Base-by-base conservation (phyloP, 1,284 basidiomycete species). In the Cystobasidium slooffiae region DNA sequence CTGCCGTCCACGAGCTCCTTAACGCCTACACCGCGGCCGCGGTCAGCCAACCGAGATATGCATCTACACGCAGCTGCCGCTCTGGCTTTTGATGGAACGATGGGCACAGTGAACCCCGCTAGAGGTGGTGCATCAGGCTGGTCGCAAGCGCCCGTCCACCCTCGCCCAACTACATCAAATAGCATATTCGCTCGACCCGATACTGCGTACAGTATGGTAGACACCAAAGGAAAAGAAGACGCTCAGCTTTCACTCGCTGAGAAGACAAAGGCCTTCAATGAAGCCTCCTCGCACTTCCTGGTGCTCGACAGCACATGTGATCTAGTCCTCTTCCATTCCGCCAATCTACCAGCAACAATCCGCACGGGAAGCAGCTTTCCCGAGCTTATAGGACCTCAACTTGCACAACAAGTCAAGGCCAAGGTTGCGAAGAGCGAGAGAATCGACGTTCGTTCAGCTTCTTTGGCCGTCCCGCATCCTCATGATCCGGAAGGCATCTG, bases 61-160 rank as follows among this genome's bases (percentile, higher is more conserved):
- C 68, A 70, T 44, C 16, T 72, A 46, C 72, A 75, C 24, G 75
- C 72, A 10, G 75, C 75, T 5, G 55, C 75, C 6, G 75, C 68
- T 20, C 47, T 75, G 7, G 75, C 75, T 24, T 75, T 75, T 51
- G 75, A 72, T 24, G 69, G 63, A 6, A 67, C 75, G 24, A 55
- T 56, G 53, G 62, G 70, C 14, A 52, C 59, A 46, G 56, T 59
- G 6, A 44, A 10, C 20, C 55, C 68, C 12, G 39, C 49, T 16
- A 56, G 58, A 49, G 44, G 44, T 31, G 20, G 44, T 58, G 51
- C 52, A n/a, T 49, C 56, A 31, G n/a, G 53, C 18, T 73, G 70
- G 70, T 24, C 62, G 12, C 59, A 62, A 20, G 51, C 62, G 10
- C 69, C 69, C 9, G 51, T 62, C 12, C 49, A 49, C 56, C 61